Percentiles rank a stretch among this genome's conserved stretches.
Evolutionary conservation across 257 asterid genomes (phyloP).

Genomic region (Rauvolfia tetraphylla): DNA sequence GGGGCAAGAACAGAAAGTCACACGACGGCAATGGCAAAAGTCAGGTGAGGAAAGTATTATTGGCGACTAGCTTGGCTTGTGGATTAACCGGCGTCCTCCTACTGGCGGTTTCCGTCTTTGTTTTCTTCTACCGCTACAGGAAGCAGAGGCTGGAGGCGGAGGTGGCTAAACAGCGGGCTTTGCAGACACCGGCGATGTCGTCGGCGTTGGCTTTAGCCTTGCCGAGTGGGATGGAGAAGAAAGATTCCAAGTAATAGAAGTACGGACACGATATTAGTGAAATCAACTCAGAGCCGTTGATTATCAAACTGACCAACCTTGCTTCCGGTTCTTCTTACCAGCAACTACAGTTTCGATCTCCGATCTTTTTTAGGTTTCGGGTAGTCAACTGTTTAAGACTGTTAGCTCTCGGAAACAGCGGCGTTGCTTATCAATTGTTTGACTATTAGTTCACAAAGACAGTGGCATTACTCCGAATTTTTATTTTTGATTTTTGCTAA

Average conservation of each 20-base stretch:
- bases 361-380: no score
- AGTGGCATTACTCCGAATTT: no score
- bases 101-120: slow-evolving; percentile 48
- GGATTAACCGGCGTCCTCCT: slow-evolving; percentile 59
- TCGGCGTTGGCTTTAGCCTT: slow-evolving; percentile 1
- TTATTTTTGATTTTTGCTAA: no score
- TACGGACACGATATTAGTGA: neutral
- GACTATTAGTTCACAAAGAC: no score
- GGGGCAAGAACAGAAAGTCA: slow-evolving; percentile 28
- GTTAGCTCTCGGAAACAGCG: no score
- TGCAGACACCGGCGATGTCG: neutral
- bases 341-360: no score
- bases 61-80: slow-evolving; percentile 60
- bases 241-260: neutral
- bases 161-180: neutral
- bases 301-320: no score
- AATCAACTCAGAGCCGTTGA: no score
- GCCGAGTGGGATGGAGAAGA: neutral
- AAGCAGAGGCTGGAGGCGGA: slow-evolving; percentile 19
- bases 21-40: slow-evolving; percentile 25
- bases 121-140: slow-evolving; percentile 39
- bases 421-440: no score
- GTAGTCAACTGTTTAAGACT: no score
- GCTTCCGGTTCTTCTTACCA: no score
- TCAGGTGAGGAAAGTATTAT: slow-evolving; percentile 45